A percentile compares a stretch with the other conserved stretches of the same genome.
These are phyloP conservation scores for Naganishia sp. DNA, from an alignment of 1,284 basidiomycete genomes.

Conservation along the genomic window DNA sequence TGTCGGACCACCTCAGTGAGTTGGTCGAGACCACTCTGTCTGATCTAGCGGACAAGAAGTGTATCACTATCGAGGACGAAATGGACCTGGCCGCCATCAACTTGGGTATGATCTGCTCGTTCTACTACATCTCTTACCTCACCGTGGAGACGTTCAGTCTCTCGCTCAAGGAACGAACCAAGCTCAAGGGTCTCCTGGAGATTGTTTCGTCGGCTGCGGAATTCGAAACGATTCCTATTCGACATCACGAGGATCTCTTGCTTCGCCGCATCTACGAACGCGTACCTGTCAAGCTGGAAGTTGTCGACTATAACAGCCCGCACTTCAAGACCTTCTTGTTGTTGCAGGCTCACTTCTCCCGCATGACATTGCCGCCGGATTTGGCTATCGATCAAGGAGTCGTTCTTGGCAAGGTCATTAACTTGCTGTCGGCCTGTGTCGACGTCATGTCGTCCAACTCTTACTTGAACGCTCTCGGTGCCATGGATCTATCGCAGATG, in stretches of 20 bases:
- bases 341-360: constrained; percentile 94
- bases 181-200: constrained; percentile 93
- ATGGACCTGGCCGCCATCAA: constrained; percentile 91
- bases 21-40: constrained; percentile 89
- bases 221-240: constrained; percentile 92
- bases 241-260: constrained; percentile 81
- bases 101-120: constrained; percentile 89
- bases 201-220: constrained; percentile 95
- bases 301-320: constrained; percentile 86
- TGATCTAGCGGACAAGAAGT: constrained; percentile 91
- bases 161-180: constrained; percentile 94
- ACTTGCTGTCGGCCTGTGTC: constrained; percentile 86
- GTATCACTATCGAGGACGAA: constrained; percentile 88
- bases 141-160: constrained; percentile 96
- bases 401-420: constrained; percentile 86
- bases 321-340: constrained; percentile 98
- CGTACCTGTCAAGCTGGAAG: constrained; percentile 89
- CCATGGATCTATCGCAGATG: constrained; percentile 99
- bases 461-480: constrained; percentile 88
- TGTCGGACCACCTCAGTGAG: constrained; percentile 93
- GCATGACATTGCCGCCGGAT: constrained; percentile 86
- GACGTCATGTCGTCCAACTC: constrained; percentile 98
- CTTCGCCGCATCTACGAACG: constrained; percentile 90
- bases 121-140: constrained; percentile 71
- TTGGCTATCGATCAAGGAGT: constrained; percentile 85